Conservation (phyloP, 2,329 filamentous ascomycete species). For the Talaromyces rugulosus region DNA sequence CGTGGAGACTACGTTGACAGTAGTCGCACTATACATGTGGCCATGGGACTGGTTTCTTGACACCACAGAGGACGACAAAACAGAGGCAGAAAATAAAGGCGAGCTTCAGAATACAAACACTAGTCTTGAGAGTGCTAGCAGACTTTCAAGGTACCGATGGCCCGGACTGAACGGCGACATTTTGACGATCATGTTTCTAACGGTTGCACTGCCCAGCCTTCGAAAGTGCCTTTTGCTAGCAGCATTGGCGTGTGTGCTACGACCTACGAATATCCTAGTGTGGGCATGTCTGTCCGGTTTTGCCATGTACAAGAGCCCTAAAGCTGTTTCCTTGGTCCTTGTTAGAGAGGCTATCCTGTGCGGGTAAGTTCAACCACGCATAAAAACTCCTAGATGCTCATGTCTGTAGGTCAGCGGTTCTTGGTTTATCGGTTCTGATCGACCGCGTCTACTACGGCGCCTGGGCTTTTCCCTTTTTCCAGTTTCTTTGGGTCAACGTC, state of each 20-base stretch:
- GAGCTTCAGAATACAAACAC: slow-evolving; percentile 1
- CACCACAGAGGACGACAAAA: slow-evolving; percentile 40
- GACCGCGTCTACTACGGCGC: slow-evolving; percentile 77
- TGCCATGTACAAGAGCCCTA: slow-evolving; percentile 44
- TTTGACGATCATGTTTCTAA: slow-evolving; percentile 15
- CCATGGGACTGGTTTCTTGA: slow-evolving; percentile 69
- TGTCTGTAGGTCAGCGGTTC: slow-evolving; percentile 47
- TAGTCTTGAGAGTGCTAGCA: slow-evolving; percentile 11
- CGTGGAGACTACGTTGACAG: slow-evolving; percentile 82
- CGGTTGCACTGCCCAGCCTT: slow-evolving; percentile 39
- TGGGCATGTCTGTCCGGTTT: slow-evolving; percentile 67
- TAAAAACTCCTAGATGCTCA: not conserved
- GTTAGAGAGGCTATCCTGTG: slow-evolving; percentile 63
- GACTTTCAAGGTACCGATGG: slow-evolving; percentile 23
- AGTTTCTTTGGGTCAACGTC: slow-evolving; percentile 88
- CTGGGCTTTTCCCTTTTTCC: slow-evolving; percentile 85
- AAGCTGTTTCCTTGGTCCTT: slow-evolving; percentile 48
- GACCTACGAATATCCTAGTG: slow-evolving; percentile 84
- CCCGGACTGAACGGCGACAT: slow-evolving; percentile 10
- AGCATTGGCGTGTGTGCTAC: slow-evolving; percentile 75
- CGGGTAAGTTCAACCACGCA: slow-evolving; percentile 29
- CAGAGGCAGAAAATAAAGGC: slow-evolving; percentile 24
- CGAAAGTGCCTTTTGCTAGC: slow-evolving; percentile 68
- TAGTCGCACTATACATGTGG: slow-evolving; percentile 75
- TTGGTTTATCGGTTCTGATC: slow-evolving; percentile 60